Evolutionary conservation across 1,139 yeast genomes (phyloP).

Genomic region (Yamadazyma jaroonii): DNA sequence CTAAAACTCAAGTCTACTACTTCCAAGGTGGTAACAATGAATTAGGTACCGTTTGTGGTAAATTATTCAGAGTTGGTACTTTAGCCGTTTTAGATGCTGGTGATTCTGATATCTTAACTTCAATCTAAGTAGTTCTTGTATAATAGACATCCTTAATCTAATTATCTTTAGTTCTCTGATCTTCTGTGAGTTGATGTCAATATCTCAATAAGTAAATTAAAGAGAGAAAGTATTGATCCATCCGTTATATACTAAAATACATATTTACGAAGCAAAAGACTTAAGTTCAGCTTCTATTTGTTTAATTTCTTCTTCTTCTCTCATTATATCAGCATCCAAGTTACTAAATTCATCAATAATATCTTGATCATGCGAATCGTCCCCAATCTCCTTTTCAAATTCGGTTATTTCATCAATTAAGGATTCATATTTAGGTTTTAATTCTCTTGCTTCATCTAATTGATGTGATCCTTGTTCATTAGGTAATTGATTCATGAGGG

Average conservation of each 20-base stretch:
- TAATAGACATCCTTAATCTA: slow-evolving; percentile 7
- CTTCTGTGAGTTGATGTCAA: no score
- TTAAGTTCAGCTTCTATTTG: slow-evolving; percentile 29
- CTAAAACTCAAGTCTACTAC: slow-evolving; percentile 97
- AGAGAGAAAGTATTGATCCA: neutral
- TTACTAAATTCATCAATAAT: slow-evolving; percentile 13
- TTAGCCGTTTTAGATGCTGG: slow-evolving; percentile 96
- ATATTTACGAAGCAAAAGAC: neutral
- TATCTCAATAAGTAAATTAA: no score
- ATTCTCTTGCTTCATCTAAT: slow-evolving; percentile 17
- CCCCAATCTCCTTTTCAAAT: slow-evolving; percentile 23
- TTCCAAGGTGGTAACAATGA: slow-evolving; percentile 99
- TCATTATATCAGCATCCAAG: slow-evolving; percentile 30
- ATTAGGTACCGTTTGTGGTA: slow-evolving; percentile 99
- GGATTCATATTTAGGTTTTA: slow-evolving; percentile 21
- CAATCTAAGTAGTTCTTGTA: slow-evolving; percentile 20
- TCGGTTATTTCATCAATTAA: slow-evolving; percentile 25
- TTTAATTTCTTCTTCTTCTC: slow-evolving; percentile 34
- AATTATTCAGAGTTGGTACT: slow-evolving; percentile 99
- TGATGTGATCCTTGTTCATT: slow-evolving; percentile 24
- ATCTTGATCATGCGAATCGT: slow-evolving; percentile 28
- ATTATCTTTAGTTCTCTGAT: neutral
- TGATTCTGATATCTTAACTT: slow-evolving; percentile 96
- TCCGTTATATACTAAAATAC: neutral
- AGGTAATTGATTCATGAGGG: slow-evolving; percentile 20